A percentile compares a stretch with the other conserved stretches of the same genome.
These are phyloP conservation scores for Pseudogymnoascus sp. DNA, from an alignment of 2,329 filamentous ascomycete species.

Conservation along the genomic window DNA sequence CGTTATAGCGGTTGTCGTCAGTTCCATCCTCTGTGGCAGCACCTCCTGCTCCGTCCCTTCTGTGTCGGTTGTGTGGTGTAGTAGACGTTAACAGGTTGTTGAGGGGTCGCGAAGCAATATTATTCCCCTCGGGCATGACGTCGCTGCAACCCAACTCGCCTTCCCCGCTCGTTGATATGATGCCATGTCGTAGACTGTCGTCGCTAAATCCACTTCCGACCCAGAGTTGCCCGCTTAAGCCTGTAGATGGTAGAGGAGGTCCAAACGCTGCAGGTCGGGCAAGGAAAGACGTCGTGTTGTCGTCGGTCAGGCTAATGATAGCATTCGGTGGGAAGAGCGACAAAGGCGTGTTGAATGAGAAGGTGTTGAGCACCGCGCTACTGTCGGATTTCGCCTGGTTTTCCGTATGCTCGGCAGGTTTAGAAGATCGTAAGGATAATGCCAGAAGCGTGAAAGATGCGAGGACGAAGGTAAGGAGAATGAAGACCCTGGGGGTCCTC, in stretches of 20 bases:
- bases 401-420: conserved; percentile 10
- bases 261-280: conserved; percentile 91
- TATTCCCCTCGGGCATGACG: conserved; percentile 53
- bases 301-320: conserved; percentile 90
- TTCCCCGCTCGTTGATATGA: conserved; percentile 42
- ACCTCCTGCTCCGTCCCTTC: conserved; percentile 26
- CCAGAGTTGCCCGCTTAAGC: conserved; percentile 86
- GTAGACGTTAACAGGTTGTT: conserved; percentile 15
- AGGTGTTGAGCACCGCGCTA: conserved; percentile 47
- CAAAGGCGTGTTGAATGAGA: conserved; percentile 67
- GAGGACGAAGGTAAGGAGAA: conserved; percentile 25
- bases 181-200: conserved; percentile 39
- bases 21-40: conserved; percentile 60
- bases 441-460: conserved; percentile 25
- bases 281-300: conserved; percentile 95
- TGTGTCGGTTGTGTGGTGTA: conserved; percentile 29
- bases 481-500: conserved; percentile 28
- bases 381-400: conserved; percentile 16
- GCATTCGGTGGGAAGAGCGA: conserved; percentile 92
- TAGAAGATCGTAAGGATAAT: conserved; percentile 24
- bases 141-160: conserved; percentile 94
- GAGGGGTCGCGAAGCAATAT: conserved; percentile 10
- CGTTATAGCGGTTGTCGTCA: conserved; percentile 46
- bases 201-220: conserved; percentile 87
- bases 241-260: conserved; percentile 62